Percentiles rank a stretch among this genome's conserved stretches.
phyloP scores from a whole-genome alignment of 306 rosid species.

The Chamaecrista fasciculata region DNA sequence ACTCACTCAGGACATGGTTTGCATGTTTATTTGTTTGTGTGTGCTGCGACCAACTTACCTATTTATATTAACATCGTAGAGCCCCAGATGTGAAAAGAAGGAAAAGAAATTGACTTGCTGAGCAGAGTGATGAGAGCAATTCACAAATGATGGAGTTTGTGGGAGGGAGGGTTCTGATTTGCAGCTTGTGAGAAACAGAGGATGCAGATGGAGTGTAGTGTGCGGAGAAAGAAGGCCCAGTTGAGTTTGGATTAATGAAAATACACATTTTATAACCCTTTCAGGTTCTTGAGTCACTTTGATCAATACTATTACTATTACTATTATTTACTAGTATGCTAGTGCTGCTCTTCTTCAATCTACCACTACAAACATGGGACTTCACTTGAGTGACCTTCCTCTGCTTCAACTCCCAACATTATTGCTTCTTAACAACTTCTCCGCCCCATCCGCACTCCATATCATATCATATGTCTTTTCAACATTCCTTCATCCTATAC shows the following conservation, averaged over 20 bases:
- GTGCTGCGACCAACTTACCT: constrained; percentile 19
- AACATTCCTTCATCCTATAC: too few species aligned
- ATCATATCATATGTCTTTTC: too few species aligned
- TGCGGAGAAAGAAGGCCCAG: too few species aligned
- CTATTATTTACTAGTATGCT: too few species aligned
- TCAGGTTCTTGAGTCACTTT: constrained; percentile 90
- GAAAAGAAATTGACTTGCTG: not conserved
- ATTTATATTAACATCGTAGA: constrained; percentile 27
- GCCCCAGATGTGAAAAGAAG: constrained; percentile 27
- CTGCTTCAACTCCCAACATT: constrained; percentile 73
- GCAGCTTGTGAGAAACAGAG: constrained; percentile 68
- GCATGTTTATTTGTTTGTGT: not conserved
- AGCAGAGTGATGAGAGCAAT: not conserved
- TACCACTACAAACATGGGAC: constrained; percentile 68
- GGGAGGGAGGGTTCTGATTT: constrained; percentile 87
- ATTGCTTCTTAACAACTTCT: constrained; percentile 73
- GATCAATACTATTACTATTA: too few species aligned
- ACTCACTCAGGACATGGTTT: constrained; percentile 14
- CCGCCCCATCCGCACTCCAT: constrained; percentile 80
- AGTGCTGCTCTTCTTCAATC: constrained; percentile 57
- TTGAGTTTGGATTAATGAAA: too few species aligned
- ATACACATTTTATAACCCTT: too few species aligned
- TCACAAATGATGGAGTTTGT: too few species aligned
- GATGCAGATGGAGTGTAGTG: too few species aligned
- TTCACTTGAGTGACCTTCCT: constrained; percentile 63